phyloP scores from a whole-genome alignment of 345 rosid species.

The Eucalyptus regnans region DNA sequence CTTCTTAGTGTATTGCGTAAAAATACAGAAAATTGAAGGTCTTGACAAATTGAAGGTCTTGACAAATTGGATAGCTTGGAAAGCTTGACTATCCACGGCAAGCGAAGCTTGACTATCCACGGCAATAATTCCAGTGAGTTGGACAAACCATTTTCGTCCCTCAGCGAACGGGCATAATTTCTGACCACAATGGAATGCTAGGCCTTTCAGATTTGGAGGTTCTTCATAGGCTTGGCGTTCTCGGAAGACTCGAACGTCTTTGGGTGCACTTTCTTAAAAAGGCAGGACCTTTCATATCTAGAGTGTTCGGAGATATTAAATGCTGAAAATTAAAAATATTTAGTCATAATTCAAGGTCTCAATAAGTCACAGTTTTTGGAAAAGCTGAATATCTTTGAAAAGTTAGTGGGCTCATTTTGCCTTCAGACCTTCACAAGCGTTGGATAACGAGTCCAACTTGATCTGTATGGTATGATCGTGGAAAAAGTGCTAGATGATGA shows the following conservation, averaged over 20 bases:
- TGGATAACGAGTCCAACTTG: background rate
- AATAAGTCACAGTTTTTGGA: background rate
- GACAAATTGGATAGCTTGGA: background rate
- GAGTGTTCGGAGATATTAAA: background rate
- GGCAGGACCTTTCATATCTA: background rate
- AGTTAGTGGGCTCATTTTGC: too few relatives aligned
- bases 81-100: background rate
- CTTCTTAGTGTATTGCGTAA: background rate
- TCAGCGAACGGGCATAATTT: background rate
- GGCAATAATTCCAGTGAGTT: too few relatives aligned
- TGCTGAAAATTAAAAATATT: background rate
- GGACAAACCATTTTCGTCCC: background rate
- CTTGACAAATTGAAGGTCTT: background rate
- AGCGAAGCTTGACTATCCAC: too few relatives aligned
- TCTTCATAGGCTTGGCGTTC: background rate
- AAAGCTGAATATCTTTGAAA: background rate
- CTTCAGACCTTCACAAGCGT: fast-evolving
- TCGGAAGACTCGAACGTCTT: background rate
- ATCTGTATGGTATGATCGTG: background rate
- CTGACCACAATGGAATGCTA: background rate
- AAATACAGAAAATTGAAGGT: background rate
- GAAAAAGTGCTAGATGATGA: background rate
- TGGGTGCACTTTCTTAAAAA: background rate
- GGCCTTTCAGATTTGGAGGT: background rate
- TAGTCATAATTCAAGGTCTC: background rate